phyloP scores from a whole-genome alignment of 495 filamentous ascomycete species.

The Margaritispora aquatica region DNA sequence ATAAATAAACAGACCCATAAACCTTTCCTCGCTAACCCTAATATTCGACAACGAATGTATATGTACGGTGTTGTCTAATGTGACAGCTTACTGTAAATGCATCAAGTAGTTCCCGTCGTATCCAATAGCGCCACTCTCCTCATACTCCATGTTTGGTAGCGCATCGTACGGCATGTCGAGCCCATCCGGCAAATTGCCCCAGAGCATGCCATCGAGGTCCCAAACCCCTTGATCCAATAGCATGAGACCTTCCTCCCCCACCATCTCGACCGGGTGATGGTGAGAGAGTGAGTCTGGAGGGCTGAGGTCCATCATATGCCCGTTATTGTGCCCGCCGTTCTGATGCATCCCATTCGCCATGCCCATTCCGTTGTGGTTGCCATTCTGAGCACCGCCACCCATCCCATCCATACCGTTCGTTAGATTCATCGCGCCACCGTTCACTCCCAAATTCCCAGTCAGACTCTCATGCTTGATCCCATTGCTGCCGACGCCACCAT shows the following conservation, averaged over 20 bases:
- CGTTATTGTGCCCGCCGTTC: conserved; percentile 23
- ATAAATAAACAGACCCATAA: neutral
- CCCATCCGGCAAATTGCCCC: conserved; percentile 23
- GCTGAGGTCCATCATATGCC: conserved; percentile 23
- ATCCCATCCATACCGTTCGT: conserved; percentile 7
- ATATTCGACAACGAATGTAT: no score
- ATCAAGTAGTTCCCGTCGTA: conserved; percentile 20
- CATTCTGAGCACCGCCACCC: conserved; percentile 28
- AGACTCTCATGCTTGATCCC: neutral
- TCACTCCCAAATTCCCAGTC: neutral
- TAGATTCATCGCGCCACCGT: conserved; percentile 12
- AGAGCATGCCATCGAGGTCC: conserved; percentile 43
- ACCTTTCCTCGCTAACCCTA: no score
- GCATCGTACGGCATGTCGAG: conserved; percentile 26
- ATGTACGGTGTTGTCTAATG: neutral
- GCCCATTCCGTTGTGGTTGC: conserved; percentile 20
- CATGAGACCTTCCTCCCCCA: conserved; percentile 45
- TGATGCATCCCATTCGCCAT: conserved; percentile 19
- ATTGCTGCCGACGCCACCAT: conserved; percentile 2
- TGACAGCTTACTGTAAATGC: conserved; percentile 12
- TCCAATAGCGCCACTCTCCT: conserved; percentile 8
- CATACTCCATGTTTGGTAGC: conserved; percentile 20
- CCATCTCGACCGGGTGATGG: conserved; percentile 29
- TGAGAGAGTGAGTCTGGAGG: conserved; percentile 10
- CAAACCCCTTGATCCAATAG: conserved; percentile 49